phyloP scores from a whole-genome alignment of 169 alveolate genomes.

The Eimeria sp. region DNA sequence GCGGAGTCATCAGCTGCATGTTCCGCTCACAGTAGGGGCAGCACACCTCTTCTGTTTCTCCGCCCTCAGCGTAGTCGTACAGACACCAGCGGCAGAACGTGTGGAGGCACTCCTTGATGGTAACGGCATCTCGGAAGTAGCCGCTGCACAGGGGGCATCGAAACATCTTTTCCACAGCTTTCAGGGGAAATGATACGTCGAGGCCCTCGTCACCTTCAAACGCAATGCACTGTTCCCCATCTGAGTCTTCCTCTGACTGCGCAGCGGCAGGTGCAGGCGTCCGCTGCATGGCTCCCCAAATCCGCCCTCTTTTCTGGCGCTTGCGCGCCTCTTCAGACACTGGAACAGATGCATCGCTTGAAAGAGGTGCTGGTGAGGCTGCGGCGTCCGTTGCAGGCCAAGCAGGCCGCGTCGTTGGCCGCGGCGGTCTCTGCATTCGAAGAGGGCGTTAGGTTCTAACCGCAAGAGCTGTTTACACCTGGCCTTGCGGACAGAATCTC shows the following conservation, averaged over 20 bases:
- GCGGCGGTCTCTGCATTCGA: conserved; percentile 22
- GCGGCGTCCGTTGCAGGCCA: conserved; percentile 38
- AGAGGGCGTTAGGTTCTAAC: not conserved
- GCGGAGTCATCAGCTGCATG: conserved; percentile 30
- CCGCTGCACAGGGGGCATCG: conserved; percentile 87
- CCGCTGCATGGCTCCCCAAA: not conserved
- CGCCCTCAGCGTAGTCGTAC: conserved; percentile 79
- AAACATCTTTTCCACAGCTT: conserved; percentile 65
- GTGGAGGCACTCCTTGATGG: conserved; percentile 88
- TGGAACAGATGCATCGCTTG: not conserved
- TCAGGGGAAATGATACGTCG: conserved; percentile 71
- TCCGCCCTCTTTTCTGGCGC: conserved; percentile 29
- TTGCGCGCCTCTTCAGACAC: not conserved
- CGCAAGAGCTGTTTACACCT: not conserved
- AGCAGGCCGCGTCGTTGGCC: conserved; percentile 59
- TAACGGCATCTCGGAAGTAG: conserved; percentile 87
- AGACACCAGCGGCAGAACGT: conserved; percentile 88
- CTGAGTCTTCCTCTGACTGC: conserved; percentile 13
- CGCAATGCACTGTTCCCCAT: conserved; percentile 34
- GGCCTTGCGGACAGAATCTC: too few relatives aligned
- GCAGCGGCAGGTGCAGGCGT: conserved; percentile 24
- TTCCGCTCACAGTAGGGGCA: conserved; percentile 87
- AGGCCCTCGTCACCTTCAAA: conserved; percentile 81
- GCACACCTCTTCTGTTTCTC: conserved; percentile 81
- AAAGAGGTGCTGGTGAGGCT: not conserved